Evolutionary conservation across 352 stramenopile genomes (phyloP).

Genomic region (Phytopythium boreale): DNA sequence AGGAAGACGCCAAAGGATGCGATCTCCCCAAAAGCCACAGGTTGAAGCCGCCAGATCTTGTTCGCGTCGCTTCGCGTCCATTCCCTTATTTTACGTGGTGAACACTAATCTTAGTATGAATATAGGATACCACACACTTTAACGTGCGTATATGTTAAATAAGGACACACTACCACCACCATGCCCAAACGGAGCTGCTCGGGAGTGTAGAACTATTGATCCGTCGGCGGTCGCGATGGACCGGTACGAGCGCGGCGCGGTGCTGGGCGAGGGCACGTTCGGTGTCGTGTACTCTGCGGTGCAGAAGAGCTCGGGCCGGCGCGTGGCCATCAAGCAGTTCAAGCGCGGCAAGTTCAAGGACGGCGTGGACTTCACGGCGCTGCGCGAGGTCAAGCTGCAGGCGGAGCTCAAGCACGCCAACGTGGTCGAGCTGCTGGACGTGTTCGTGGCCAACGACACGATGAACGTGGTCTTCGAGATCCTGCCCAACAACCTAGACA

Average conservation of each 20-base stretch:
- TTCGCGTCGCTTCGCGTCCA: background rate
- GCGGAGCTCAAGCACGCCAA: conserved; percentile 85
- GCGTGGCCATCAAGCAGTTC: conserved; percentile 87
- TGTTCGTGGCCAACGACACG: conserved; percentile 86
- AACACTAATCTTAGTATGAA: background rate
- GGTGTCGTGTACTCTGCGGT: conserved; percentile 82
- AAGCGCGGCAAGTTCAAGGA: conserved; percentile 89
- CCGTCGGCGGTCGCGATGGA: conserved; percentile 73
- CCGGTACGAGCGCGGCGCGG: conserved; percentile 67
- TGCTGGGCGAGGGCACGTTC: conserved; percentile 87
- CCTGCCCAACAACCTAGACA: conserved; percentile 82
- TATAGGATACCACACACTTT: no score
- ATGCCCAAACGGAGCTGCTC: no score
- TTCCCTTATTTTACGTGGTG: background rate
- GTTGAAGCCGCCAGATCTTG: no score
- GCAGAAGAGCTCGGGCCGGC: conserved; percentile 67
- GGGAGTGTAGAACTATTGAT: no score
- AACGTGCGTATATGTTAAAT: no score
- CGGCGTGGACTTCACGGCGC: conserved; percentile 84
- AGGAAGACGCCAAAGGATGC: no score
- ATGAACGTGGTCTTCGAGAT: conserved; percentile 91
- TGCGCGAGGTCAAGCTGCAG: conserved; percentile 89
- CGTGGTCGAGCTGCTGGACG: conserved; percentile 83
- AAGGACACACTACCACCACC: no score
- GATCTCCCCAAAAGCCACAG: no score